These are phyloP conservation scores for Microbotryum intermedium DNA, from an alignment of 1,284 basidiomycete species.

Conservation along the genomic window DNA sequence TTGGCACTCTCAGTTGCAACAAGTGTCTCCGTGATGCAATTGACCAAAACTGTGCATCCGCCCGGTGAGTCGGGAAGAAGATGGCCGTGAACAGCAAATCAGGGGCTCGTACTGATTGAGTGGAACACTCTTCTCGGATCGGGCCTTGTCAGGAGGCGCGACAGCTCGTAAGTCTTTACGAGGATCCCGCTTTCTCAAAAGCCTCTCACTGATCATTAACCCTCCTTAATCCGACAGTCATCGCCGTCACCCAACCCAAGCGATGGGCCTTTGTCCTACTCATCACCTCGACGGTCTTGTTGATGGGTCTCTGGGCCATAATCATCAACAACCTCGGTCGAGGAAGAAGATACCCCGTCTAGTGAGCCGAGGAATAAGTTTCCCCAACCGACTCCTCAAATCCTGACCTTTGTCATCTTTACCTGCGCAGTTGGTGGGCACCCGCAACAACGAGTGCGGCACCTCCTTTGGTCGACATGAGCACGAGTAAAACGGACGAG, in stretches of 20 bases:
- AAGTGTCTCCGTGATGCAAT: conserved; percentile 13
- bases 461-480: too few relatives aligned
- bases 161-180: conserved; percentile 12
- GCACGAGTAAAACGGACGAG: too few relatives aligned
- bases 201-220: background rate
- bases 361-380: too few relatives aligned
- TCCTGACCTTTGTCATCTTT: too few relatives aligned
- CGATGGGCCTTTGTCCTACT: conserved; percentile 20
- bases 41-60: conserved; percentile 25
- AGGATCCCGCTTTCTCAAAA: background rate
- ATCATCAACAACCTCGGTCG: conserved; percentile 22
- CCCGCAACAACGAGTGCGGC: too few relatives aligned
- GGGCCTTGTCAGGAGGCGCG: conserved; percentile 6
- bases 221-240: conserved; percentile 2
- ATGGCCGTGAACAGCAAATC: too few relatives aligned
- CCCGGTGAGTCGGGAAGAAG: background rate
- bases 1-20: conserved; percentile 10
- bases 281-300: conserved; percentile 11
- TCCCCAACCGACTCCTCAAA: too few relatives aligned
- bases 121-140: too few relatives aligned
- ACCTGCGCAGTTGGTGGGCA: too few relatives aligned
- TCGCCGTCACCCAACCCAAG: conserved; percentile 11
- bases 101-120: too few relatives aligned
- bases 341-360: conserved; percentile 10
- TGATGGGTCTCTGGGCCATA: conserved; percentile 17